These are phyloP conservation scores for Ramalina peruviana DNA, from an alignment of 495 filamentous ascomycete genomes.

Conservation along the genomic window DNA sequence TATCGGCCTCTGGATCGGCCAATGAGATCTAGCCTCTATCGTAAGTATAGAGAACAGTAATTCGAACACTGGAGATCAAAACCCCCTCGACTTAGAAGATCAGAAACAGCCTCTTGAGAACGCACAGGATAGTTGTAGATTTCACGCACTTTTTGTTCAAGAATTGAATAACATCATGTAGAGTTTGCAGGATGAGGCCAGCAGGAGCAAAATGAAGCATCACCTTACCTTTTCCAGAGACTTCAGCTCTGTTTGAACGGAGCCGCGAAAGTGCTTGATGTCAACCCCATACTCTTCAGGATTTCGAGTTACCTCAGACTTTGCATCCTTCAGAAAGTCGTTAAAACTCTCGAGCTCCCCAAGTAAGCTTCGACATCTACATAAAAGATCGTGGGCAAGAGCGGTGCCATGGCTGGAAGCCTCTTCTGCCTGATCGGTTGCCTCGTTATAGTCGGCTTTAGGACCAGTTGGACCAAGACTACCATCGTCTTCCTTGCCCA, in stretches of 20 bases:
- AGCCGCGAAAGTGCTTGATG: conserved; percentile 34
- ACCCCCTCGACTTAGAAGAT: not conserved
- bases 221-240: conserved; percentile 34
- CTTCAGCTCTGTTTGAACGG: conserved; percentile 33
- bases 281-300: conserved; percentile 37
- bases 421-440: no score
- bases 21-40: conserved; percentile 11
- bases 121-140: not conserved
- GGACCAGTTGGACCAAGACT: no score
- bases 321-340: conserved; percentile 24
- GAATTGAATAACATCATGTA: not conserved
- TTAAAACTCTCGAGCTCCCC: conserved; percentile 35
- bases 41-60: not conserved
- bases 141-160: not conserved
- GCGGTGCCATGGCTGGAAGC: not conserved
- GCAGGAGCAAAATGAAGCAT: not conserved
- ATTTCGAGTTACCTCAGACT: conserved; percentile 20
- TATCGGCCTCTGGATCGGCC: conserved; percentile 16
- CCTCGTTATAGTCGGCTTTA: no score
- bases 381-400: conserved; percentile 20
- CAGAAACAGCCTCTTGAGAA: not conserved
- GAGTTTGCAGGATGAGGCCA: not conserved
- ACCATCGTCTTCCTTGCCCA: no score
- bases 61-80: not conserved
- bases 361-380: conserved; percentile 31